Base-by-base conservation (phyloP, 495 filamentous ascomycete species). In the Aspergillus homomorphus region DNA sequence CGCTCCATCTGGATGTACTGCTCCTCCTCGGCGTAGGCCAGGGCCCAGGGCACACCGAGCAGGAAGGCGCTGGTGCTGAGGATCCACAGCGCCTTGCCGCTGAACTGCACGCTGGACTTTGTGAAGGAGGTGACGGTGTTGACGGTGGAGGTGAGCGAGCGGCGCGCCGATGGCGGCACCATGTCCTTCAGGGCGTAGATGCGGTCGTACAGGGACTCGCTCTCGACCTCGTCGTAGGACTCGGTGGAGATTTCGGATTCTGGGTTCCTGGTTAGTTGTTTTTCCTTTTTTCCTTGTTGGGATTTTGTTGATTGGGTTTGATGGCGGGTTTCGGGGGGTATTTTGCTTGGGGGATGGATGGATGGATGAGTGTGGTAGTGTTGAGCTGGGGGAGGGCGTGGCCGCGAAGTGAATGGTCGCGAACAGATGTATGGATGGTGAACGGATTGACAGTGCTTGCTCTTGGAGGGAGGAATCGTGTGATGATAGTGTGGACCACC, bases 1-100 rank as follows among this genome's bases (percentile, higher is more conserved):
- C 89, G 86, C 84, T 98, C 94, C 91, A 94, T 91, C 81, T 96
- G 93, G 58, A 90, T 78, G 68, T 94, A 82, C 80, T 95, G 87
- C 81, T 97, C 92, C 75, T 99, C 94, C 80, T 99, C 95, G 53
- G 88, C 84, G 74, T 89, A 91, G 45, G 92, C 91, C 58, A 99
- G 81, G 54, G 91, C 90, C 82, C 88, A 98, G 23, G 94, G 95
- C 51, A 98, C 90, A 69, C 89, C 91, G 57, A 99, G 73, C 66
- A 99, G 75, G 72, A 99, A 83, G 49, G 89, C 91, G 56, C 85
- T 89, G 46, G 92, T 96, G 69, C 85, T 88, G 21, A 99, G 71
- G 38, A 96, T 81, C 89, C 90, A 99, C 62, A 96, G 75, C 20
- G 87, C 82, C 77, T 91, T 94, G 51, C 93, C 92, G 62, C 83